Base-by-base conservation (phyloP, 1,284 basidiomycete species). In the Retiboletus flavoniger region DNA sequence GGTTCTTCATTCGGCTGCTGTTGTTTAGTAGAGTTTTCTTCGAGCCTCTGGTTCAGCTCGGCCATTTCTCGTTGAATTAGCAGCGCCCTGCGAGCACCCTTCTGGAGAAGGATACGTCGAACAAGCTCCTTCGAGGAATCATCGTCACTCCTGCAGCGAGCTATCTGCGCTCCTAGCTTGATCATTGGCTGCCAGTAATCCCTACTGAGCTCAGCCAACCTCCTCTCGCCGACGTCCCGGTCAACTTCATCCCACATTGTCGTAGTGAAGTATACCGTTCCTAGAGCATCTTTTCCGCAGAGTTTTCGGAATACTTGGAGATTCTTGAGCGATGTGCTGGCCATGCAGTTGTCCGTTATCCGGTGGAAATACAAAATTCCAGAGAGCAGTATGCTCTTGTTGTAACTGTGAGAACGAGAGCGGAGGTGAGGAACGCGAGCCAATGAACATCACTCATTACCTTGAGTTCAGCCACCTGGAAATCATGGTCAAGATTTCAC, bases 181-280 rank as follows among this genome's bases (percentile, higher is more conserved):
- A 46, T 16, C 44, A 46, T 46, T 3, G 11, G 16, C 21, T 16
- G 16, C 44, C 44, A 56, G 21, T 56, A 50, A 26, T 24, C 28
- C 13, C 4, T 7, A 16, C 32, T 10, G 24, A 56, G 51, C 26
- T 56, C 42, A 4, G 44, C 36, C 26, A 56, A 28, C 50, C 41
- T 48, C 36, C 17, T 44, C n/a, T 40, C 9, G 10, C 55, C 55
- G 9, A 49, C 24, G 1, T 35, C 21, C n/a, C n/a, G 11, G 16
- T 56, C 50, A 19, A 53, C 32, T 29, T 45, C 44, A 34, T 45
- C 44, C 43, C 43, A 44, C 43, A 44, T 44, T 11, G 43, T 44
- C 21, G 51, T 53, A 5, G 46, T 53, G n/a, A 53, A 39, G 26
- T 35, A 17, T 26, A 50, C 38, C 21, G 13, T 35, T 7, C 10